Percentiles rank a stretch among this genome's conserved stretches.
phyloP scores from a whole-genome alignment of 2,329 filamentous ascomycete genomes.

The Trichoderma koningiopsis region DNA sequence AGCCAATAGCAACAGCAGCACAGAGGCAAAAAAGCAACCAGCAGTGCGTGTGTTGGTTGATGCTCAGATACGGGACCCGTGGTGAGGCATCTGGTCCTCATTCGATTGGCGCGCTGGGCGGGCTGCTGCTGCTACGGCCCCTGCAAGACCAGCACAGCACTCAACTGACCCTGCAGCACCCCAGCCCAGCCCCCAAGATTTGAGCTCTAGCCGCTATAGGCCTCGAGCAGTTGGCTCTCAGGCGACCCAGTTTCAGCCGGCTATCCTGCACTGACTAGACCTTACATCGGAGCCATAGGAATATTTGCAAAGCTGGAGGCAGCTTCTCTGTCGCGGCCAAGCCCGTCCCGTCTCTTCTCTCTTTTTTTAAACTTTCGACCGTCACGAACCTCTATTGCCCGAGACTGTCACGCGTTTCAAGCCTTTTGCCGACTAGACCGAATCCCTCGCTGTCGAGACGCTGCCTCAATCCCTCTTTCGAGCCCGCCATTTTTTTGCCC shows the following conservation, averaged over 20 bases:
- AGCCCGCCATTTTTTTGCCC: background rate
- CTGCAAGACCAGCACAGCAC: background rate
- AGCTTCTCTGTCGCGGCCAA: slow-evolving; percentile 18
- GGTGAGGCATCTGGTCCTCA: background rate
- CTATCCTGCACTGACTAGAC: background rate
- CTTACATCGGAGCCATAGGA: background rate
- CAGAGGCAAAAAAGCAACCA: background rate
- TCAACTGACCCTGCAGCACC: background rate
- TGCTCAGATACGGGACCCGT: background rate
- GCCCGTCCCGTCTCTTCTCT: background rate
- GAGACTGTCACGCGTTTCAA: slow-evolving; percentile 13
- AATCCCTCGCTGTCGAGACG: background rate
- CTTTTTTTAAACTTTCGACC: slow-evolving; percentile 6
- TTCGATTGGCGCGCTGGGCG: background rate
- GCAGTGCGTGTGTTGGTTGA: background rate
- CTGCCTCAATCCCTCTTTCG: background rate
- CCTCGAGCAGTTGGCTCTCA: background rate
- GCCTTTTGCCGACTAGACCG: slow-evolving; percentile 8
- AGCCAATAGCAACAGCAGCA: slow-evolving; percentile 1
- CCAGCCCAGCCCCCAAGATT: slow-evolving; percentile 2
- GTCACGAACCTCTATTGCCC: slow-evolving; percentile 14
- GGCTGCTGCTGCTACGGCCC: background rate
- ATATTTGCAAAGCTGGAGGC: slow-evolving; percentile 3
- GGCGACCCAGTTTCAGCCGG: slow-evolving; percentile 17
- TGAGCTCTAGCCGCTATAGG: background rate